Base-by-base conservation (phyloP, 805 yeast genomes). In the Novakomyces olei region DNA sequence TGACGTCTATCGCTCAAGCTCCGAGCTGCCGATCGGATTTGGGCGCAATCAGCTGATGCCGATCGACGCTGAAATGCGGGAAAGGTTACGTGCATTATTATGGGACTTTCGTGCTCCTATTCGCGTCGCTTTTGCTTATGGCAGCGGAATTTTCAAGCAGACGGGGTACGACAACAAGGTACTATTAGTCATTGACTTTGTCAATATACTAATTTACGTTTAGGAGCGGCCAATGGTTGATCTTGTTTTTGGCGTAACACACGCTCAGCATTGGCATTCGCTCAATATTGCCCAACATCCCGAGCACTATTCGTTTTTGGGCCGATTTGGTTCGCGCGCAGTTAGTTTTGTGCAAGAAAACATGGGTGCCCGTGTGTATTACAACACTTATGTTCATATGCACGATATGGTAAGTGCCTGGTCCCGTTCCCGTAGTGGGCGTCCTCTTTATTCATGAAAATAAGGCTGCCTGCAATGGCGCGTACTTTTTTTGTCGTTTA, bases 131-230 rank as follows among this genome's bases (percentile, higher is more conserved):
- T 77, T 85, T 53, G 98, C 95, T 0, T 85, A 85, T 51, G 98
- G 98, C 2, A 76, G 92, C 5, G 93, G 93, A 4, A 93, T 88
- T 1, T 77, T 88, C 44, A 62, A 68, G 24, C 98, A 85, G 49
- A 72, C 70, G 4, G 30, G 34, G 27, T 35, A 32, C 15, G n/a
- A 44, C 42, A 1, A 30, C 10, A 16, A 30, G 15, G 27, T 28
- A 6, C 28, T 16, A 14, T 14, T n/a, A 27, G n/a, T 27, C 29
- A 12, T n/a, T 27, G 9, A 9, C 9, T 43, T 41, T 2, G 41
- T 42, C 5, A 35, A 46, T 8, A 9, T 9, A 10, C 3, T 6
- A 26, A 7, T 15, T 26, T 14, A 14, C 9, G 7, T 41, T 48
- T 7, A 47, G 28, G 14, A 50, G 8, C 61, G 62, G 23, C 73